Conservation (phyloP, 306 rosid genomes). For the Dicorynia guianensis region DNA sequence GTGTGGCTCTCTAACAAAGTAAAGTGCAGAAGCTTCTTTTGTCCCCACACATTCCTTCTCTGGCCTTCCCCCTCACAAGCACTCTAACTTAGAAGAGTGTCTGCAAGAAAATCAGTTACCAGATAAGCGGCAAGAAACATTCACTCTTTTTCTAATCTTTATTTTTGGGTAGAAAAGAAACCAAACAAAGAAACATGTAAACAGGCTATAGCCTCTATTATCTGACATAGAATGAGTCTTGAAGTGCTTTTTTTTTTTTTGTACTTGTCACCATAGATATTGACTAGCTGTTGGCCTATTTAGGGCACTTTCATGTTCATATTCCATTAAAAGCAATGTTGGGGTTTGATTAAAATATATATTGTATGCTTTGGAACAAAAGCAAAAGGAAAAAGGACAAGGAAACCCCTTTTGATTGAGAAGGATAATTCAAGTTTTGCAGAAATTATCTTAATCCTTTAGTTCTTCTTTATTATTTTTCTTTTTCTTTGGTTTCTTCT, state of each 20-base stretch:
- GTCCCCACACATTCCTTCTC: conserved; percentile 47
- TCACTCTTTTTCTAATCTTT: conserved; percentile 29
- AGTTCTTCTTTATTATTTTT: background rate
- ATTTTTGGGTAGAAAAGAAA: conserved; percentile 46
- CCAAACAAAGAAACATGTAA: conserved; percentile 39
- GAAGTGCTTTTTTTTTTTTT: conserved; percentile 23
- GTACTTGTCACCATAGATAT: conserved; percentile 16
- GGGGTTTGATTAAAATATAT: conserved; percentile 20
- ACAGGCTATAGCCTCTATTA: conserved; percentile 2
- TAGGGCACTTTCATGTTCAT: conserved; percentile 20
- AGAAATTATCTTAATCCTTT: conserved; percentile 36
- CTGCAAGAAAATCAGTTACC: conserved; percentile 36
- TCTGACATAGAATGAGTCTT: conserved; percentile 23
- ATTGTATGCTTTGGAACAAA: conserved; percentile 38
- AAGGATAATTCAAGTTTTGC: conserved; percentile 28
- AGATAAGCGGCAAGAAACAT: conserved; percentile 43
- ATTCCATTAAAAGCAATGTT: conserved; percentile 36
- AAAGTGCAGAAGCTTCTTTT: conserved; percentile 73
- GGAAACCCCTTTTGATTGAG: conserved; percentile 45
- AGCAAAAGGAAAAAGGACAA: conserved; percentile 47
- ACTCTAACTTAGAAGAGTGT: conserved; percentile 21
- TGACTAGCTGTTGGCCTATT: conserved; percentile 36
- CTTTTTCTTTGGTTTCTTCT: background rate
- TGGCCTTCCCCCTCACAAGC: conserved; percentile 26
- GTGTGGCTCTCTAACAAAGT: conserved; percentile 41